Conservation (phyloP, 2,329 filamentous ascomycete genomes). For the Neopestalotiopsis sp. region DNA sequence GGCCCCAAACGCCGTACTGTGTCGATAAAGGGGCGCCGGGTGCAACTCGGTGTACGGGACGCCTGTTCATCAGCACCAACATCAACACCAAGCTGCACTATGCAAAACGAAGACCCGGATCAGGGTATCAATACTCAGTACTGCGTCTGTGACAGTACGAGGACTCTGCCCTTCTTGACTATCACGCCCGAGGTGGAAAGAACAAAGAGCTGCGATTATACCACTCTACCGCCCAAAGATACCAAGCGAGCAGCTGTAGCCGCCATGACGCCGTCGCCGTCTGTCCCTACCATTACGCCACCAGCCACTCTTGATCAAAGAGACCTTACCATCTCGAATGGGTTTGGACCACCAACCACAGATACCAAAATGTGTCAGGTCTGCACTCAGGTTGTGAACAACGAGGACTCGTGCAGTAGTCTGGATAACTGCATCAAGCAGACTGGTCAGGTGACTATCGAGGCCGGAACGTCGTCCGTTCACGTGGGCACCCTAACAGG, state of each 20-base stretch:
- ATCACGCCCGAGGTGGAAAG: slow-evolving; percentile 19
- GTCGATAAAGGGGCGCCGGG: slow-evolving; percentile 17
- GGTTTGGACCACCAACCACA: slow-evolving; percentile 15
- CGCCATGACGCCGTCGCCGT: neutral
- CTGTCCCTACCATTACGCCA: slow-evolving; percentile 14
- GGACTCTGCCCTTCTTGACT: slow-evolving; percentile 20
- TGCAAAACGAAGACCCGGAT: slow-evolving; percentile 23
- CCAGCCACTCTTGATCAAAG: slow-evolving; percentile 19
- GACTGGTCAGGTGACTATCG: slow-evolving; percentile 22
- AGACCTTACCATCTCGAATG: slow-evolving; percentile 27
- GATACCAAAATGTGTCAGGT: slow-evolving; percentile 19
- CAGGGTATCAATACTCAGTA: slow-evolving; percentile 21
- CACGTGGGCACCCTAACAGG: slow-evolving; percentile 22
- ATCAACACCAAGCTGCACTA: slow-evolving; percentile 19
- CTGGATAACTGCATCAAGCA: slow-evolving; percentile 20
- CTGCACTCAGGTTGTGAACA: slow-evolving; percentile 21
- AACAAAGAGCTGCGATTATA: slow-evolving; percentile 20
- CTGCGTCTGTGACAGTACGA: slow-evolving; percentile 20
- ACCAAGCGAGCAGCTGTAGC: slow-evolving; percentile 17
- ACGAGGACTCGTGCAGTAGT: slow-evolving; percentile 21
- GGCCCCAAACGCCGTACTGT: slow-evolving; percentile 12
- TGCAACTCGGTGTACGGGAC: slow-evolving; percentile 12
- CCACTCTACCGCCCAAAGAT: slow-evolving; percentile 19
- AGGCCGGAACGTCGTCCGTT: slow-evolving; percentile 22
- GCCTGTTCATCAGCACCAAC: slow-evolving; percentile 8